Base-by-base conservation (phyloP, 495 filamentous ascomycete genomes). In the Lophium mytilinum region DNA sequence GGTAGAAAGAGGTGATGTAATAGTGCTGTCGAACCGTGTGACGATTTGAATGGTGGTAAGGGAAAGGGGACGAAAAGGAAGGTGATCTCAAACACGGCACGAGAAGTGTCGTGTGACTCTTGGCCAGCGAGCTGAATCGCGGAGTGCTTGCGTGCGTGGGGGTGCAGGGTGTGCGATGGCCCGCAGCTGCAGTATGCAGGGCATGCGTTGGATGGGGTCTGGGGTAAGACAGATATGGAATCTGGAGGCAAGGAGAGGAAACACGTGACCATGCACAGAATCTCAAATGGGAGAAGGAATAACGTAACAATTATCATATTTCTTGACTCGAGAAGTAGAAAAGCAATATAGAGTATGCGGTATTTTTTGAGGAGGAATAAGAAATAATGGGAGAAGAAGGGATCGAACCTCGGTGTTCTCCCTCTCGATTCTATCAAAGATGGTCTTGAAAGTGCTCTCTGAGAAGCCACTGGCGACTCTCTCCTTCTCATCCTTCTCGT, bases 401-500 rank as follows among this genome's bases (percentile, higher is more conserved):
- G 66, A 56, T 72, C 82, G 67, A 75, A 88, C 85, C 80, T 88
- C 77, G 66, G 79, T 78, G 59, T 73, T 74, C 69, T 87, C 83
- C 55, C 69, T 69, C 57, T 88, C 78, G 53, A 96, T 78, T 50
- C 76, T 76, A 52, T 89, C 82, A 59, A 95, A 69, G 62, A 96
- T 82, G 47, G 83, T 82, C 64, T 80, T 78, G 72, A 82, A 98
- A 1, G 88, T 95, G 34, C 81, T 82, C 18, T 85, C 65, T 47
- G 79, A 76, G 71, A 93, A 94, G 36, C 91, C 91, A 62, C 83
- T 90, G 47, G 81, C 77, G 41, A 78, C 54, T 57, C 93, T 79
- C 17, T 73, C 81, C 57, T 81, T 72, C 66, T 85, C 82, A 65
- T 96, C 87, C 30, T 86, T 66, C 53, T 81, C 83, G 60, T 85